Conservation (phyloP, 257 asterid species). For the Solanum appendiculatum region DNA sequence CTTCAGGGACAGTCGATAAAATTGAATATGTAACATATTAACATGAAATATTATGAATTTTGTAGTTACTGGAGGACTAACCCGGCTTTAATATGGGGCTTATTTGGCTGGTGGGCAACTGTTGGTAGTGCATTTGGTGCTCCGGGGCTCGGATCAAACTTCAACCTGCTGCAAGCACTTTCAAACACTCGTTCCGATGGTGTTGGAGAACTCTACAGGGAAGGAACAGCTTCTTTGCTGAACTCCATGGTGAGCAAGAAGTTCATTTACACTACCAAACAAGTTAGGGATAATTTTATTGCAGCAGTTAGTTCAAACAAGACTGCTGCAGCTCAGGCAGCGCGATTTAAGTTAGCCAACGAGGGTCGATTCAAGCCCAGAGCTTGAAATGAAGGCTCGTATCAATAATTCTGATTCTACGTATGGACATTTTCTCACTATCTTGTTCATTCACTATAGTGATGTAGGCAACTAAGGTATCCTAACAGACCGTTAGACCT, state of each 20-base stretch:
- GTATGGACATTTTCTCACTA: not conserved
- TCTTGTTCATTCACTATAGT: not conserved
- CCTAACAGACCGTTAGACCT: not conserved
- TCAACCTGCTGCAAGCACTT: slow-evolving; percentile 61
- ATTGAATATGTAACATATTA: not conserved
- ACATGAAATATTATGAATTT: not conserved
- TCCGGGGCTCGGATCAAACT: slow-evolving; percentile 40
- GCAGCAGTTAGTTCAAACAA: slow-evolving; percentile 57
- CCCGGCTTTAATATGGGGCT: slow-evolving; percentile 43
- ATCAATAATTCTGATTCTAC: not conserved
- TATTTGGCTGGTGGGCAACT: slow-evolving; percentile 43
- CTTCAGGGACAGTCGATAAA: not conserved
- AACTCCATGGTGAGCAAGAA: slow-evolving; percentile 63
- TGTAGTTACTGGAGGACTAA: slow-evolving; percentile 61
- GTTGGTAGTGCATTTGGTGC: slow-evolving; percentile 36
- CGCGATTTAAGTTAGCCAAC: slow-evolving; percentile 67
- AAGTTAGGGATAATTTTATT: slow-evolving; percentile 59
- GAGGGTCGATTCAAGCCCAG: slow-evolving; percentile 48
- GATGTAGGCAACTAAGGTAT: not conserved
- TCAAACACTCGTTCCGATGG: slow-evolving; percentile 60
- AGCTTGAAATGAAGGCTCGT: slow-evolving; percentile 11
- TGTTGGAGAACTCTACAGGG: slow-evolving; percentile 71
- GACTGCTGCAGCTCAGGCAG: slow-evolving; percentile 74
- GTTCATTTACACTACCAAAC: slow-evolving; percentile 64
- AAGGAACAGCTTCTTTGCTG: slow-evolving; percentile 87